Evolutionary conservation across 2,329 filamentous ascomycete genomes (phyloP), one percentile per base, ranked within the genome.

Genomic region (Xylariales sp.): DNA sequence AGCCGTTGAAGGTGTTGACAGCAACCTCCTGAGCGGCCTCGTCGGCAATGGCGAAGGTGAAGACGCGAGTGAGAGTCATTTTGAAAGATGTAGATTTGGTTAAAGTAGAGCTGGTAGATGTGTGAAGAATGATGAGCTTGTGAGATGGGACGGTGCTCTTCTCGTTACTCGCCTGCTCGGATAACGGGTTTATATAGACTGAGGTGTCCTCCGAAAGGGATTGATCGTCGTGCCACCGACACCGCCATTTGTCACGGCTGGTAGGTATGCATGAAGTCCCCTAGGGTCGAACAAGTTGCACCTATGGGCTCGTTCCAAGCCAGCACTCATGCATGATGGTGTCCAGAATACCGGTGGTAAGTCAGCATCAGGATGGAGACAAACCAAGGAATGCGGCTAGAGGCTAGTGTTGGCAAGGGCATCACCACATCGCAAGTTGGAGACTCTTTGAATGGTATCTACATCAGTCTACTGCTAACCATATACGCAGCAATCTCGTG

Each of bases 41-140:
- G 34, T 70, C 68, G 55, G 65, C 52, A 28, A 68, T 65, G 52
- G 68, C 68, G 45, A 70, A 64, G 48, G 57, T 59, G 65, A 68
- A 65, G 48, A 70, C 63, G 45, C 62, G 65, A 65, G 65, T 68
- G 68, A 70, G 34, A 48, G 68, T 65, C 68, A 70, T 70, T 53
- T 60, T 68, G 65, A 64, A 39, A 10, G 56, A 57, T n/a, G 9
- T 49, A 10, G 23, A 45, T 34, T 46, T 54, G 59, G 16, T 57
- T 41, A 34, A 36, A 52, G 28, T 58, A 16, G 41, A 55, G 12
- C 10, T 52, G 7, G 60, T 56, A 32, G 41, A 48, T 60, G 34
- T 61, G 41, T 67, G 55, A 53, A 54, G 18, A 54, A 23, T 18
- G 61, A 54, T 58, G 64, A 64, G 48, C 5, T 43, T 61, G 67